Base-by-base conservation (phyloP, 345 rosid species). In the Eutrema heterophyllum region DNA sequence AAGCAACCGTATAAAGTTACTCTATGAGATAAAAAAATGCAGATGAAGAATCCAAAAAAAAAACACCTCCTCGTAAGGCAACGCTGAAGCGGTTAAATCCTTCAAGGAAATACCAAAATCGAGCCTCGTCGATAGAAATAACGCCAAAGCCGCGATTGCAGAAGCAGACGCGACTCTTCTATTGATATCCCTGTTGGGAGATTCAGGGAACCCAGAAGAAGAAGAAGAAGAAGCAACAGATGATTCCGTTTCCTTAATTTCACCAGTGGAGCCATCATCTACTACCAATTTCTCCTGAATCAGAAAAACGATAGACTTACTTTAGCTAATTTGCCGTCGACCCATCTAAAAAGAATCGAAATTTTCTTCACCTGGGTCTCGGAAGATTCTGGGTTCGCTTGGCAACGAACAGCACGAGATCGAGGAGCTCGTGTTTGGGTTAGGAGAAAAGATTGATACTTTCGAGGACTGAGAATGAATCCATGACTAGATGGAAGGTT, bases 51-150 rank as follows among this genome's bases (percentile, higher is more conserved):
- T 9, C 11, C 68, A 15, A 39, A 8, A 73, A 12, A 8, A 72
- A 59, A 57, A 88, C 1, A 67, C 96, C 93, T 85, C 86, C 79
- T 91, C 97, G 57, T 79, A 86, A 14, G 97, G 87, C 76, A 87
- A 52, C 6, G 97, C 96, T 29, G 81, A 76, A 59, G 86, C 89
- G 5, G 96, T 81, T 43, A 89, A 79, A 80, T 91, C 96, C 80
- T 86, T 89, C 76, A 89, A 76, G 9, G 96, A 91, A 71, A 89
- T 84, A 67, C 97, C 96, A 44, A 91, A 81, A 83, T 91, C 96
- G 12, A 89, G 81, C 76, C 96, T 69, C 1, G 80, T 59, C 0
- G 85, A 87, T 40, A 85, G 59, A 83, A 89, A 89, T 64, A 91
- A 85, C 2, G 86, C 87, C 68, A 84, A 75, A 0, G 93, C 89